A percentile compares a stretch with the other conserved stretches of the same genome.
Conservation (phyloP, 2,329 filamentous ascomycete species). For the Verticillium zaregamsianum region DNA sequence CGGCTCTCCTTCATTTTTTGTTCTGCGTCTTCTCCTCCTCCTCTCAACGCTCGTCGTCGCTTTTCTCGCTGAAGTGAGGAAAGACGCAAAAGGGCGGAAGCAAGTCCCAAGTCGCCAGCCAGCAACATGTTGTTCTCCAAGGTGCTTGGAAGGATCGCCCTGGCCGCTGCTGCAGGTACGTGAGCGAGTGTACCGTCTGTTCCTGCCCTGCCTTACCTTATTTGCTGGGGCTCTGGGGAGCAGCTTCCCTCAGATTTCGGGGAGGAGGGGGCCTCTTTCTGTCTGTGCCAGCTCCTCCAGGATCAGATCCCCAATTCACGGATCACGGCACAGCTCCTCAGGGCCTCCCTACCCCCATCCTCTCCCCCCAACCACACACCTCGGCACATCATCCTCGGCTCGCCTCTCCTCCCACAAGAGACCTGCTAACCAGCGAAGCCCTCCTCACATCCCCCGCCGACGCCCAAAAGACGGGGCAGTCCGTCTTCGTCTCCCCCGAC, state of each 20-base stretch:
- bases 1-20: background rate
- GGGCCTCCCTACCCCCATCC: no score
- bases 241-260: background rate
- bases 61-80: background rate
- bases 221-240: background rate
- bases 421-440: conserved; percentile 8
- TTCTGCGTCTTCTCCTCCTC: background rate
- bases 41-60: background rate
- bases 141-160: conserved; percentile 6
- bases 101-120: background rate
- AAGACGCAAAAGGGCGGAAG: background rate
- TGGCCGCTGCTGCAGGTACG: conserved; percentile 11
- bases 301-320: background rate
- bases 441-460: conserved; percentile 18
- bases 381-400: background rate
- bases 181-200: background rate
- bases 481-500: conserved; percentile 39
- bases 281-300: no score
- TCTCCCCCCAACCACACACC: background rate
- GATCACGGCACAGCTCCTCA: background rate
- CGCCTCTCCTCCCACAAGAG: background rate
- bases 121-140: conserved; percentile 10
- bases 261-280: background rate
- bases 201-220: background rate
- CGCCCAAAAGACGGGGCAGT: conserved; percentile 26